Evolutionary conservation across 2,329 filamentous ascomycete species (phyloP).

Genomic region (Aspergillus chevalieri): DNA sequence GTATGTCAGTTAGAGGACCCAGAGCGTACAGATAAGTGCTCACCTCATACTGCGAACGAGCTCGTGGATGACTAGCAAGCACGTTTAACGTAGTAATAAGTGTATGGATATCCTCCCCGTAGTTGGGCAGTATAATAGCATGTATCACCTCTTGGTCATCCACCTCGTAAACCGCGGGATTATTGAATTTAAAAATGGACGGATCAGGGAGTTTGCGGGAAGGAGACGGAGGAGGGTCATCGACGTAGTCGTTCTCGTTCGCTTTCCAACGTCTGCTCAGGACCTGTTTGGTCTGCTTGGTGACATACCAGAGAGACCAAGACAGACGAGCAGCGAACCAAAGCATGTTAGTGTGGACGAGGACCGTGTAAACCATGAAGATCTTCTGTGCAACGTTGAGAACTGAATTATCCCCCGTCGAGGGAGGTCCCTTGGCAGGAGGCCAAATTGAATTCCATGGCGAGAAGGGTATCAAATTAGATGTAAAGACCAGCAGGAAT

Average conservation of each 20-base stretch:
- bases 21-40: conserved; percentile 8
- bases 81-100: conserved; percentile 64
- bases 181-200: conserved; percentile 29
- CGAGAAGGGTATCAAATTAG: conserved; percentile 10
- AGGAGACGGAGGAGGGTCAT: conserved; percentile 8
- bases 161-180: conserved; percentile 48
- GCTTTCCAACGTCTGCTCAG: conserved; percentile 11
- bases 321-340: conserved; percentile 48
- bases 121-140: conserved; percentile 66
- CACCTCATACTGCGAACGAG: conserved; percentile 62
- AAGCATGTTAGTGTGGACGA: conserved; percentile 60
- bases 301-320: conserved; percentile 42
- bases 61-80: conserved; percentile 60
- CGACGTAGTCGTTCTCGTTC: conserved; percentile 2
- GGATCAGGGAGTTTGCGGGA: conserved; percentile 4
- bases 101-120: conserved; percentile 66
- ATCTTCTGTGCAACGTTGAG: conserved; percentile 26
- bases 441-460: conserved; percentile 13
- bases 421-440: conserved; percentile 1
- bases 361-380: conserved; percentile 60
- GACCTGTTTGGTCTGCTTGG: conserved; percentile 14
- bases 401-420: not conserved
- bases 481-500: conserved; percentile 15
- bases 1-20: conserved; percentile 1
- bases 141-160: conserved; percentile 52